Conservation (phyloP, 129 eudicot genomes). For the Ambrosia artemisiifolia region DNA sequence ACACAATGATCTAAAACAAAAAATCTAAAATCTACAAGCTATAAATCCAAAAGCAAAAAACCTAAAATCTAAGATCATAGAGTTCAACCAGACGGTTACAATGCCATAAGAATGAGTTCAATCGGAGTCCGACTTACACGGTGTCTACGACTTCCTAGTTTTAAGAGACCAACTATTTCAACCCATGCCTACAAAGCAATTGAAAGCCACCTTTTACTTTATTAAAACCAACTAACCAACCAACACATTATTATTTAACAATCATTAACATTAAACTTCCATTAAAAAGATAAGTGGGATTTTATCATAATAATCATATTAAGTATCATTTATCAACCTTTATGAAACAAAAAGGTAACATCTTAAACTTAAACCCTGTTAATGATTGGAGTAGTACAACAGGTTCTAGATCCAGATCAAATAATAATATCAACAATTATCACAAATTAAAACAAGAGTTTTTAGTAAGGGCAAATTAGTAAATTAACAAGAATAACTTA, state of each 20-base stretch:
- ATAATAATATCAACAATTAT: background rate
- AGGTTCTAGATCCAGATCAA: slow-evolving; percentile 15
- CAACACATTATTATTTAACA: background rate
- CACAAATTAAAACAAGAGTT: background rate
- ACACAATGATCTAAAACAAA: too few relatives aligned
- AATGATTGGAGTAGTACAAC: background rate
- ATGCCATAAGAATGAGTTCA: too few relatives aligned
- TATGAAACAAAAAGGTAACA: slow-evolving; percentile 23
- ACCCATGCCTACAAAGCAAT: slow-evolving; percentile 6
- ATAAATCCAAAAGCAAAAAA: too few relatives aligned
- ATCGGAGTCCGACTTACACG: too few relatives aligned
- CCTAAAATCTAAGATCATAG: too few relatives aligned
- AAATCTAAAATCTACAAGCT: too few relatives aligned
- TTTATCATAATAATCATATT: too few relatives aligned
- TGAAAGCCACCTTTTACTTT: slow-evolving; percentile 17
- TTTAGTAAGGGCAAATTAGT: background rate
- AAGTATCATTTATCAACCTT: slow-evolving; percentile 1
- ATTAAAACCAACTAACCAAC: background rate
- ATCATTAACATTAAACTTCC: slow-evolving; percentile 12
- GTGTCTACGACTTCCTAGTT: too few relatives aligned
- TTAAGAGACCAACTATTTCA: too few relatives aligned
- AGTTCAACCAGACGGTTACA: too few relatives aligned
- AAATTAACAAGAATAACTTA: slow-evolving; percentile 20
- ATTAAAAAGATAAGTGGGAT: slow-evolving; percentile 2
- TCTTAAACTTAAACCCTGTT: slow-evolving; percentile 19